A percentile compares a stretch with the other conserved stretches of the same genome.
Conservation (phyloP, 306 rosid species). For the Abrus pulchellus region DNA sequence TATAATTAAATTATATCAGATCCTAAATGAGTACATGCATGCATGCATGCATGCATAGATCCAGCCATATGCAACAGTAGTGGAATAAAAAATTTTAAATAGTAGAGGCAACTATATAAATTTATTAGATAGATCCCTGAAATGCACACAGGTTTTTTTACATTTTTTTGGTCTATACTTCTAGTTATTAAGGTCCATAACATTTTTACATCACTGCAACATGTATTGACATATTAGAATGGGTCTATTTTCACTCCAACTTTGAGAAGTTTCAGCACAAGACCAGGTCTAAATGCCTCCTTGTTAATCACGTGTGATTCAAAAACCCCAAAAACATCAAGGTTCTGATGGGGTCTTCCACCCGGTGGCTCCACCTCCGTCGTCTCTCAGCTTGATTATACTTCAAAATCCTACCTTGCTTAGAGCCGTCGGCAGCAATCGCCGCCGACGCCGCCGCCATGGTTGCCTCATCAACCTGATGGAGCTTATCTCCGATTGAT, state of each 20-base stretch:
- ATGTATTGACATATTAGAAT: not conserved
- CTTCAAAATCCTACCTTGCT: constrained; percentile 36
- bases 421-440: not conserved
- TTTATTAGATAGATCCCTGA: no score
- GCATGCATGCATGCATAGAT: not conserved
- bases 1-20: not conserved
- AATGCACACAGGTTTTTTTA: no score
- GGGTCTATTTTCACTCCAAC: not conserved
- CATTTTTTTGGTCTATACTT: not conserved
- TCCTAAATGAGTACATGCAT: constrained; percentile 3
- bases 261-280: not conserved
- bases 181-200: constrained; percentile 11
- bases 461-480: constrained; percentile 35
- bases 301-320: constrained; percentile 49
- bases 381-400: constrained; percentile 35
- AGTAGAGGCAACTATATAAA: no score
- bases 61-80: not conserved
- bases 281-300: not conserved
- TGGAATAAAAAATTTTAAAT: not conserved
- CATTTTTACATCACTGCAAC: constrained; percentile 29
- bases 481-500: constrained; percentile 46
- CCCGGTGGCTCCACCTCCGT: constrained; percentile 45
- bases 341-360: constrained; percentile 55
- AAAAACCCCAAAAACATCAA: constrained; percentile 60
- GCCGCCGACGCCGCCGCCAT: constrained; percentile 24